Conservation (phyloP, 768 basidiomycete species). For the Collybia sp. region DNA sequence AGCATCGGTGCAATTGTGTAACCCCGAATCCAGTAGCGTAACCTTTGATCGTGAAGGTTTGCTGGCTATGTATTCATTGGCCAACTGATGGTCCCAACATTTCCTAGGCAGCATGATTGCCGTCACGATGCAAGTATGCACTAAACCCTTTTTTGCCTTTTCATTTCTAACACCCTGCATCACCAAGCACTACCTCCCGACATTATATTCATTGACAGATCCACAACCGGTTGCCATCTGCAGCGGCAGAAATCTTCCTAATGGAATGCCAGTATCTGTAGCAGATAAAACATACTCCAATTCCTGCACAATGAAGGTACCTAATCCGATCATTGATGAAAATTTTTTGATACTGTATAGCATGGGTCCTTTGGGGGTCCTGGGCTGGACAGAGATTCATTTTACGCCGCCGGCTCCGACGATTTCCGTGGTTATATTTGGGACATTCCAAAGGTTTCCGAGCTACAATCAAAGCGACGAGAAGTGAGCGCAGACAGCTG, state of each 20-base stretch:
- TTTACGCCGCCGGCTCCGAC: conserved; percentile 77
- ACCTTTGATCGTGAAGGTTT: conserved; percentile 65
- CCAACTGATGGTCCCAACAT: background rate
- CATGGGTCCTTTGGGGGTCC: conserved; percentile 74
- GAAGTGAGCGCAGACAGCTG: conserved; percentile 44
- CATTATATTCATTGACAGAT: conserved; percentile 65
- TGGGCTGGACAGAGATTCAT: conserved; percentile 44
- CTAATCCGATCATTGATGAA: background rate
- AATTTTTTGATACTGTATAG: conserved; percentile 26
- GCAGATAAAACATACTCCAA: conserved; percentile 60
- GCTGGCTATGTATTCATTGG: conserved; percentile 6
- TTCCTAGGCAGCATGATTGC: conserved; percentile 54
- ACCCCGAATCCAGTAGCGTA: conserved; percentile 67
- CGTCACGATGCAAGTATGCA: conserved; percentile 61
- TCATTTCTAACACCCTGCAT: background rate
- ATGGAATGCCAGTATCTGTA: conserved; percentile 42
- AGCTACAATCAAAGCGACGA: conserved; percentile 39
- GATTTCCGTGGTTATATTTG: conserved; percentile 80
- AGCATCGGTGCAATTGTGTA: conserved; percentile 32
- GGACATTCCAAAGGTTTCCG: conserved; percentile 54
- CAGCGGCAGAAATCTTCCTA: conserved; percentile 51
- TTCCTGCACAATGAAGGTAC: conserved; percentile 77
- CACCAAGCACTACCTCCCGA: conserved; percentile 60
- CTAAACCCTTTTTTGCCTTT: background rate
- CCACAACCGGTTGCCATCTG: conserved; percentile 67